Conservation (phyloP, 1,284 basidiomycete genomes). For the Dichomitus squalens region DNA sequence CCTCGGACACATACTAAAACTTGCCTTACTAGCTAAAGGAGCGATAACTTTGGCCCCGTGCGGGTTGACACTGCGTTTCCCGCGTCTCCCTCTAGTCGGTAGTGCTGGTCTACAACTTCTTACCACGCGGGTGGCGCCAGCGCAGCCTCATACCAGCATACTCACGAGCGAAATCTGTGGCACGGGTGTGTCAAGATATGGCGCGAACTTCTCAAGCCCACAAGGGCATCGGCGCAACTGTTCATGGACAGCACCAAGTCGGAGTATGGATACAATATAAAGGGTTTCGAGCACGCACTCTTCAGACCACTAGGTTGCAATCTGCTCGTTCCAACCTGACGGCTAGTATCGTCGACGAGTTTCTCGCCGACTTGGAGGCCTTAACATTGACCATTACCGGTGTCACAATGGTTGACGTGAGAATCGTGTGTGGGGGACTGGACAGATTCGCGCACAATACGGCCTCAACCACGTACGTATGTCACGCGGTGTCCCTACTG, state of each 20-base stretch:
- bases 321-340: neutral
- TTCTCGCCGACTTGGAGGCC: constrained; percentile 2
- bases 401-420: neutral
- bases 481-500: neutral
- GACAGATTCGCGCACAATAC: neutral
- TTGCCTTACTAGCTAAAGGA: too few species aligned
- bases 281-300: neutral
- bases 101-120: too few species aligned
- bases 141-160: too few species aligned
- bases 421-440: constrained; percentile 8
- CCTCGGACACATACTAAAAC: too few species aligned
- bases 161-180: too few species aligned
- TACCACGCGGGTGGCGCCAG: too few species aligned
- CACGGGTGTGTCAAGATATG: neutral
- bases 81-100: too few species aligned
- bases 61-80: too few species aligned
- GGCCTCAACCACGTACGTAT: neutral
- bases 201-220: neutral
- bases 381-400: neutral
- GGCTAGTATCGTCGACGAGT: neutral
- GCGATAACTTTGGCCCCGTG: too few species aligned
- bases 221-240: neutral
- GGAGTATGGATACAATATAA: constrained; percentile 1
- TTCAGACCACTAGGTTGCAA: neutral
- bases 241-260: neutral